phyloP scores from a whole-genome alignment of 2,329 filamentous ascomycete species.

The Claviceps monticola region DNA sequence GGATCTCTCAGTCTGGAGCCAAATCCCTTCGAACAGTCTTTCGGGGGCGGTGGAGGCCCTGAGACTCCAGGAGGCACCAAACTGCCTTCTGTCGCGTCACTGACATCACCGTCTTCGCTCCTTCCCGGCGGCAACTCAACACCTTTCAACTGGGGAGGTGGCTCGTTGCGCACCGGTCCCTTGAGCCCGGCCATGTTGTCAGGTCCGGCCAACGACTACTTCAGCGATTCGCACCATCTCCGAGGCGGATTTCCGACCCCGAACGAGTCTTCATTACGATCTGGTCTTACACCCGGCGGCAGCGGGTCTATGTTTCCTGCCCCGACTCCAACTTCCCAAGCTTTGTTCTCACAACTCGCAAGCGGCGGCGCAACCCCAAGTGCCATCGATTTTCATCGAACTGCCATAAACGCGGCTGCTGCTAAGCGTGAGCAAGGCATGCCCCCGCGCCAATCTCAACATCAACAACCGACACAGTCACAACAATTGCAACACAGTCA shows the following conservation, averaged over 20 bases:
- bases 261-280: conserved; percentile 87
- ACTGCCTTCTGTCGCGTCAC: conserved; percentile 74
- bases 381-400: conserved; percentile 88
- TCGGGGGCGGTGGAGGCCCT: conserved; percentile 47
- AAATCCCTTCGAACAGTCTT: conserved; percentile 95
- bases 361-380: conserved; percentile 76
- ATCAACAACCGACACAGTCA: conserved; percentile 13
- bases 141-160: conserved; percentile 64
- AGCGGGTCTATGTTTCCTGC: conserved; percentile 96
- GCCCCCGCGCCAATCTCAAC: conserved; percentile 15
- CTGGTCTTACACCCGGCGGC: conserved; percentile 84
- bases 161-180: conserved; percentile 81
- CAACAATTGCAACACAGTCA: conserved; percentile 24
- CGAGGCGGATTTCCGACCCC: conserved; percentile 82
- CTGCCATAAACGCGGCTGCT: conserved; percentile 67
- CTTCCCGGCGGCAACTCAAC: conserved; percentile 59
- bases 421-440: conserved; percentile 40
- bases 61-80: conserved; percentile 77
- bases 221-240: conserved; percentile 64
- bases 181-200: conserved; percentile 95
- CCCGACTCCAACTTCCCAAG: conserved; percentile 75
- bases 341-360: conserved; percentile 64
- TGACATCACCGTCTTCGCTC: conserved; percentile 80
- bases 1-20: conserved; percentile 63
- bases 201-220: conserved; percentile 76